A percentile compares a stretch with the other conserved stretches of the same genome.
These are phyloP conservation scores for Parietaria judaica DNA, from an alignment of 306 rosid genomes.

Conservation along the genomic window DNA sequence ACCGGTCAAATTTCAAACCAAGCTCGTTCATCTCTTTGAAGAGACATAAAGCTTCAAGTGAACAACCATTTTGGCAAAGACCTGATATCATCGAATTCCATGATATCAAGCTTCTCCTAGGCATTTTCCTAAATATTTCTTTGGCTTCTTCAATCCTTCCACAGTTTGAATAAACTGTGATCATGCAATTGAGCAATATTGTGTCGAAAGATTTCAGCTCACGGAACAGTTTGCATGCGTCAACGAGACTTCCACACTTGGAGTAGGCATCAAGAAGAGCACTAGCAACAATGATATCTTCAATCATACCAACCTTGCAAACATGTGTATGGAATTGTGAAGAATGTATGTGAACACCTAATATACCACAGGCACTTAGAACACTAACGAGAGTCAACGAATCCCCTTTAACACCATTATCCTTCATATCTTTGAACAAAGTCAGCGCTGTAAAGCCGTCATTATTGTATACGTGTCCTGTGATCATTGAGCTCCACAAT, in stretches of 20 bases:
- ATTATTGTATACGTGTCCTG: slow-evolving; percentile 50
- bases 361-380: slow-evolving; percentile 45
- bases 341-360: slow-evolving; percentile 31
- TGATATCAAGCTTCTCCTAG: slow-evolving; percentile 53
- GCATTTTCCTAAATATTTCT: slow-evolving; percentile 42
- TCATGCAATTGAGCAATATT: slow-evolving; percentile 63
- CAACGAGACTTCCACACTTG: slow-evolving; percentile 47
- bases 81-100: slow-evolving; percentile 79
- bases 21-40: slow-evolving; percentile 47
- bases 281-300: slow-evolving; percentile 48
- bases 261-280: slow-evolving; percentile 70
- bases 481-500: slow-evolving; percentile 65
- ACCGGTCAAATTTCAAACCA: slow-evolving; percentile 52
- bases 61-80: slow-evolving; percentile 54
- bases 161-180: slow-evolving; percentile 54
- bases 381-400: slow-evolving; percentile 44
- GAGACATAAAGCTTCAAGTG: slow-evolving; percentile 50
- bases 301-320: slow-evolving; percentile 42
- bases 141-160: slow-evolving; percentile 73
- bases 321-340: slow-evolving; percentile 51
- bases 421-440: slow-evolving; percentile 52
- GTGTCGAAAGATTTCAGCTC: slow-evolving; percentile 57
- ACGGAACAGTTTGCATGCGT: slow-evolving; percentile 61
- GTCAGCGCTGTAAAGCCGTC: slow-evolving; percentile 48
- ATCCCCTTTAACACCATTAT: slow-evolving; percentile 40